Base-by-base conservation (phyloP, 768 basidiomycete genomes). In the Suillus clintonianus region DNA sequence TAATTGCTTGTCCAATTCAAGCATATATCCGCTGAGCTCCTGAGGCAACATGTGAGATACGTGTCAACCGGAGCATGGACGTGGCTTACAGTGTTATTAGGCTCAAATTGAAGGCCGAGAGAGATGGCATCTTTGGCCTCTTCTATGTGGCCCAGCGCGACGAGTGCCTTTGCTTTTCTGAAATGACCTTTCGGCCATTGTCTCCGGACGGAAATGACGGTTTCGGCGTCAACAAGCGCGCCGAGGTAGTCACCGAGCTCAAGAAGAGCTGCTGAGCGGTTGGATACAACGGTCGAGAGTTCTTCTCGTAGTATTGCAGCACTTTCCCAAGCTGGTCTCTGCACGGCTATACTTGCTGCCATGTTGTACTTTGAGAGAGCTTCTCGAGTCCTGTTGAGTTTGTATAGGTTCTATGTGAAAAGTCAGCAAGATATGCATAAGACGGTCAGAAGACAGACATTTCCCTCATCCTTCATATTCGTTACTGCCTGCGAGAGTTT, bases 121-220 rank as follows among this genome's bases (percentile, higher is more conserved):
- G 86, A 83, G 64, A 97, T 78, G 2, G 95, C 89, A 53, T 94
- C 91, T 67, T 86, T 85, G 10, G 95, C 95, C 48, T 97, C 95
- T 48, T 87, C 78, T 61, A 86, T 76, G 51, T 81, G 78, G 4
- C 82, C 83, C 57, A 99, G 81, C 24, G 85, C 94, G 2, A 92
- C 79, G 48, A 99, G 80, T 0, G 97, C 94, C 73, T 94, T 94
- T 2, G 94, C 92, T 72, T 92, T 95, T 63, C 97, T 84, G 82
- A 97, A 97, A 76, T 98, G 93, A 0, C 95, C 97, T 72, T 99
- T 99, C 70, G 91, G 86, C 96, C 97, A 99, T 51, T 87, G 88
- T 62, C 89, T 82, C 71, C 94, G 91, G 59, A 97, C 79, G 66
- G 85, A 77, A 47, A 97, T 89, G 71, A 98, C 95, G 2, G 89